Base-by-base conservation (phyloP, 2,329 filamentous ascomycete genomes). In the Fusarium domesticum region DNA sequence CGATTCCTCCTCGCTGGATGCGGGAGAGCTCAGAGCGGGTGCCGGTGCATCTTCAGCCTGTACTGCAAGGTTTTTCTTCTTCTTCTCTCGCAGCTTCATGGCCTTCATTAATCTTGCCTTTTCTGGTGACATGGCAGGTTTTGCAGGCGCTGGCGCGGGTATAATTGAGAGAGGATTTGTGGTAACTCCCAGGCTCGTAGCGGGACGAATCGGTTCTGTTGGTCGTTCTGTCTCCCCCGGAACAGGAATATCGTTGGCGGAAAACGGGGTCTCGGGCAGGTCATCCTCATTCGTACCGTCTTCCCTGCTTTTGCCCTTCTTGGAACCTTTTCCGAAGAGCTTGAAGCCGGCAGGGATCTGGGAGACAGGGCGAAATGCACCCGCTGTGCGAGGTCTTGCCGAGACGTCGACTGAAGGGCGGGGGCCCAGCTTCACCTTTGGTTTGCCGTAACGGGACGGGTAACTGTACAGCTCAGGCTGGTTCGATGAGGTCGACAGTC, bases 41-140 rank as follows among this genome's bases (percentile, higher is more conserved):
- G 49, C 42, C 12, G 48, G 34, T 4, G 51, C 35, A 34, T 41
- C 56, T 10, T 60, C 53, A 6, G 58, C 42, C 47, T 50, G 50
- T 15, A 49, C 65, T 45, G 48, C 63, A 59, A 53, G 59, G 36
- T 59, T 54, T 50, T 47, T 65, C 67, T 69, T 71, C 65, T 89
- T 90, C 68, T 87, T 89, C 67, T 95, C 93, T 40, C 92, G 80
- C 56, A 96, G 69, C 66, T 96, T 87, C 70, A 96, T 78, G 6
- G 93, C 93, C 70, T 95, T 96, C 88, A 96, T 91, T 51, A 98
- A 73, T 42, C 93, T 80, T 48, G 88, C 83, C 70, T 95, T 97
- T 66, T 98, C 93, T 1, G 89, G 88, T 1, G 89, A 89, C 59
- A 95, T 85, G 64, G 74, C 58, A 66, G 70, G 67, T 56, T 70